Evolutionary conservation across 1,284 basidiomycete genomes (phyloP).

Genomic region (Pterula multifida): DNA sequence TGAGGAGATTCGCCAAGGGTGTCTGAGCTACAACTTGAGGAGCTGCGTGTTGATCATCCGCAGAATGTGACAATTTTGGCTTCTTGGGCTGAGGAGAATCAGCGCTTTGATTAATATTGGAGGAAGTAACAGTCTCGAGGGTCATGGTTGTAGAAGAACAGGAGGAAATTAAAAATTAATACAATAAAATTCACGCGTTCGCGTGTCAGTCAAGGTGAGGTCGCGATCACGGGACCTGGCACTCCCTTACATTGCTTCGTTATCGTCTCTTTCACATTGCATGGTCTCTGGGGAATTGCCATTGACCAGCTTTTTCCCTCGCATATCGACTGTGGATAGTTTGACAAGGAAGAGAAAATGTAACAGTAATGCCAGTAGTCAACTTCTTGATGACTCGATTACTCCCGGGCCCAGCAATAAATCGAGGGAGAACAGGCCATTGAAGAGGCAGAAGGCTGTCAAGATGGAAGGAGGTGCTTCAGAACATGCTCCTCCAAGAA

Average conservation of each 20-base stretch:
- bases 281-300: not conserved
- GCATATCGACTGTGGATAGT: not conserved
- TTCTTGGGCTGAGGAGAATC: conserved; percentile 37
- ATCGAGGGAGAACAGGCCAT: not conserved
- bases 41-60: not conserved
- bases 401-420: not conserved
- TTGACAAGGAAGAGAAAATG: not conserved
- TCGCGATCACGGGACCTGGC: no score
- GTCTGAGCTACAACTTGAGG: conserved; percentile 17
- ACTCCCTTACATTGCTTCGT: no score
- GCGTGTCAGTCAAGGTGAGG: no score
- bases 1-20: conserved; percentile 46
- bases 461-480: not conserved
- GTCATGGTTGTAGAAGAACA: not conserved
- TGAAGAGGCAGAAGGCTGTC: not conserved
- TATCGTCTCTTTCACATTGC: not conserved
- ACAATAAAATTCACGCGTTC: no score
- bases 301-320: not conserved
- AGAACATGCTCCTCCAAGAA: not conserved
- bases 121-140: conserved; percentile 2
- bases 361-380: not conserved
- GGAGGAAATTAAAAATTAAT: no score
- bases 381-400: not conserved
- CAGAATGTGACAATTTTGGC: conserved; percentile 36
- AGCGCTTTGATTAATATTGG: conserved; percentile 13